Base-by-base conservation (phyloP, 225 moss, liverwort and hornwort species). In the Bryoerythrophyllum caledonicum region DNA sequence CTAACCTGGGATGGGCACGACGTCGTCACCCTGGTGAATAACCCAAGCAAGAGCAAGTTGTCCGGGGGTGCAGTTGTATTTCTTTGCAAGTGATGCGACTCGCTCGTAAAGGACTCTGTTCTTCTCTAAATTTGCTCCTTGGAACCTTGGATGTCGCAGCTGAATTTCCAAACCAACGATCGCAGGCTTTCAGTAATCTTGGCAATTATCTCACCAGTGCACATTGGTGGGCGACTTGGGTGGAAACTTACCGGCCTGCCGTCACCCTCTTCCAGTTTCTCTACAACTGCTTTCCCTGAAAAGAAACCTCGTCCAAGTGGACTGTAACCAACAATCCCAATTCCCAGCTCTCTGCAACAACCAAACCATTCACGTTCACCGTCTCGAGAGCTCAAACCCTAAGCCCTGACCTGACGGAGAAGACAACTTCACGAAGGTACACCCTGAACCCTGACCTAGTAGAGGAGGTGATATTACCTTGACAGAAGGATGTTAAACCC, bases 301-400 rank as follows among this genome's bases (percentile, higher is more conserved):
- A 79, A 79, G 58, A 79, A 85, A 63, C 85, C 76, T 56, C 83
- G 79, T 67, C 83, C 83, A 24, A 80, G 80, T 63, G 84, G 82
- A 74, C 82, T 77, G 23, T 82, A 77, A 7, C 70, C 34, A 30
- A 77, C 82, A 28, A 80, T 80, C 46, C 82, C 74, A 55, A 82
- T 80, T 37, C 80, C 77, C 49, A 86, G 74, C 74, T 80, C 80
- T 57, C 74, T 86, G 67, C 62, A 67, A 52, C 63, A 72, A 78
- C 27, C 55, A 71, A 4, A 71, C 16, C 64, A 71, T 70, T 25
- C 68, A 51, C 35, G n/a, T n/a, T n/a, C n/a, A n/a, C n/a, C n/a
- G n/a, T n/a, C n/a, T n/a, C n/a, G 32, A 32, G 32, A 32, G 32
- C 32, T 32, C 5, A 32, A 26, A 48, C n/a, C 58, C 67, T 57